Evolutionary conservation across 768 basidiomycete genomes (phyloP), one percentile per base, ranked within the genome.

Genomic region (Podaxis mareebaensis): DNA sequence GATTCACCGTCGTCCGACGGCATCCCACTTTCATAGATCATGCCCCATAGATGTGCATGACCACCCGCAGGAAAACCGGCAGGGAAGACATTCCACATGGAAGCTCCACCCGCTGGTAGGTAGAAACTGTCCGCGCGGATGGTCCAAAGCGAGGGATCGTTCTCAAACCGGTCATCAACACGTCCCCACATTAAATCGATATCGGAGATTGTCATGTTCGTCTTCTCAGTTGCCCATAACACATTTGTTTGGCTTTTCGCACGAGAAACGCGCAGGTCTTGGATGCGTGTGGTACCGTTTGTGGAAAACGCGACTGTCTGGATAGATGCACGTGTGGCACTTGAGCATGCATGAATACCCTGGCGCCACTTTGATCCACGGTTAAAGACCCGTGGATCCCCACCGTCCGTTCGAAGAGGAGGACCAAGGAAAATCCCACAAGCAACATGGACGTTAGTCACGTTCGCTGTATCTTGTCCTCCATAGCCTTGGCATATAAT

Each of bases 311-410:
- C 38, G 4, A 62, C 24, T 44, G 48, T 44, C 33, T 62, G 61
- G 20, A 62, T 39, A 7, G 61, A 55, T 46, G 61, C 61, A 55
- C 53, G 61, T 10, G 68, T 71, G 11, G 58, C 61, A 38, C 69
- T 68, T 1, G 70, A 67, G 28, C 70, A 71, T 4, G 49, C 48
- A 24, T 66, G 64, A 17, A 70, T 11, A 15, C 58, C 57, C 26
- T 71, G 70, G 15, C 55, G 56, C 69, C 69, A 71, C 8, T 65
- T 71, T 30, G 70, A 71, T n/a, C 67, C 67, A 1, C 49, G 57
- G 6, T 36, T 58, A 7, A 60, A 61, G 4, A 64, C 2, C 17
- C 60, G 52, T 0, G 65, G 42, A 48, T 71, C 69, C 4, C 70
- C 70, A 38, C 64, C 65, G 11, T 71, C 70, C 2, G 68, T 56